A percentile compares a stretch with the other conserved stretches of the same genome.
phyloP scores from a whole-genome alignment of 2,329 filamentous ascomycete species.

The Colletotrichum sp. region DNA sequence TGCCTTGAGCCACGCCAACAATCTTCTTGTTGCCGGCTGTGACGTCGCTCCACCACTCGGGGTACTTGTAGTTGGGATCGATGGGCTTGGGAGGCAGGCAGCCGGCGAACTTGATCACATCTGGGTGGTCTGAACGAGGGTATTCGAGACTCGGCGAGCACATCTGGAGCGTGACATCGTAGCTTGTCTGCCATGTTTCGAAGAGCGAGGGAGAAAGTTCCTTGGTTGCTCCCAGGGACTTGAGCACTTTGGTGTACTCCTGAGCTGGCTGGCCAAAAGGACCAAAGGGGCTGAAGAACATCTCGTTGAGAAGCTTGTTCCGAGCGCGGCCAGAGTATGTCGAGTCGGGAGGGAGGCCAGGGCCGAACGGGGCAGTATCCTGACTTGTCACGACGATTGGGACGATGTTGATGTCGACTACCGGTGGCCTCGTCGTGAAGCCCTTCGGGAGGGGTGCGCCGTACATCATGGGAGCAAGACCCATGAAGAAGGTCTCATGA shows the following conservation, averaged over 20 bases:
- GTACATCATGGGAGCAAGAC: constrained; percentile 38
- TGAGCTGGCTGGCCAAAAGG: constrained; percentile 27
- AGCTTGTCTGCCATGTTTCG: constrained; percentile 31
- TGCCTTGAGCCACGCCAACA: constrained; percentile 54
- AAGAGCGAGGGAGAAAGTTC: constrained; percentile 24
- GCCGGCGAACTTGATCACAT: constrained; percentile 48
- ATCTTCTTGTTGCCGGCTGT: constrained; percentile 39
- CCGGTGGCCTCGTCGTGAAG: constrained; percentile 36
- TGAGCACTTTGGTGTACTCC: constrained; percentile 29
- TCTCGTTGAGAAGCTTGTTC: constrained; percentile 33
- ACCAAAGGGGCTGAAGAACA: constrained; percentile 22
- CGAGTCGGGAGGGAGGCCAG: constrained; percentile 41
- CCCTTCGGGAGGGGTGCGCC: constrained; percentile 43
- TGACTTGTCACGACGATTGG: constrained; percentile 40
- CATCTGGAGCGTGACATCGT: constrained; percentile 41
- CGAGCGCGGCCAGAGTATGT: constrained; percentile 37
- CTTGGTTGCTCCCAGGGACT: constrained; percentile 31
- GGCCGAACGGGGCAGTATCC: constrained; percentile 42
- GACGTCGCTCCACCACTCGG: constrained; percentile 52
- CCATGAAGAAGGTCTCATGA: constrained; percentile 44
- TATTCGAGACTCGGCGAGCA: constrained; percentile 45
- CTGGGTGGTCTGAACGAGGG: constrained; percentile 36
- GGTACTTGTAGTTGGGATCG: constrained; percentile 34
- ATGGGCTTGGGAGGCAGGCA: constrained; percentile 37
- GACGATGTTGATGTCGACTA: constrained; percentile 43